These are phyloP conservation scores for Myxozyma sirexii DNA, from an alignment of 805 yeast species.

Conservation along the genomic window DNA sequence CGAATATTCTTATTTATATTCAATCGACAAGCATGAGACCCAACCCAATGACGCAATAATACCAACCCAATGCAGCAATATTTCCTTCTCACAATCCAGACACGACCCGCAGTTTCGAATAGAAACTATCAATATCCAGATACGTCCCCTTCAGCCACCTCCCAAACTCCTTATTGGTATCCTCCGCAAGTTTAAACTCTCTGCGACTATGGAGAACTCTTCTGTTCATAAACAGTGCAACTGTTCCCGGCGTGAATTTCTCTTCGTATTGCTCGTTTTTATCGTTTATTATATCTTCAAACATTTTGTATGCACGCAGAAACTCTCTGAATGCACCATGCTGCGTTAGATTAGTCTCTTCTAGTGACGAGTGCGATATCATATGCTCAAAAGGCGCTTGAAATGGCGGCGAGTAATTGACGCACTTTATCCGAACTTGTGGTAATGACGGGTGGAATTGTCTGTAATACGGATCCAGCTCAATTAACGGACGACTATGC, in stretches of 20 bases:
- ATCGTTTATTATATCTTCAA: constrained; percentile 59
- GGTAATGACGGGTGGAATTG: constrained; percentile 21
- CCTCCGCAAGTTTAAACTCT: constrained; percentile 41
- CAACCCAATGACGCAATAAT: background rate
- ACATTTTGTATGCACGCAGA: constrained; percentile 55
- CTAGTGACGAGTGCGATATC: constrained; percentile 38
- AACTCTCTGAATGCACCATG: constrained; percentile 48
- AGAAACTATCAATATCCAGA: constrained; percentile 68
- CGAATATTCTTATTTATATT: too few relatives aligned
- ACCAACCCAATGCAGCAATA: background rate
- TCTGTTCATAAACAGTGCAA: constrained; percentile 72
- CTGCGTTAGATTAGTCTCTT: constrained; percentile 39
- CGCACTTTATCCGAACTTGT: constrained; percentile 51
- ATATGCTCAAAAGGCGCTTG: constrained; percentile 70
- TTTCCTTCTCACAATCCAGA: constrained; percentile 33
- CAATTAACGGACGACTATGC: constrained; percentile 63
- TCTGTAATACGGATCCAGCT: constrained; percentile 51
- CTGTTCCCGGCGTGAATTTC: constrained; percentile 59
- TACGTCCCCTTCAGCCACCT: constrained; percentile 80
- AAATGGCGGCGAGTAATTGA: constrained; percentile 80
- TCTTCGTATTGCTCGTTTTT: constrained; percentile 58
- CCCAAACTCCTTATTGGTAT: constrained; percentile 43
- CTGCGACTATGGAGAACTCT: constrained; percentile 69
- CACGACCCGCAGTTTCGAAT: constrained; percentile 57
- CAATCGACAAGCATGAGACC: too few relatives aligned